A percentile compares a stretch with the other conserved stretches of the same genome.
phyloP scores from a whole-genome alignment of 2,329 filamentous ascomycete genomes.

The Albifimbria verrucaria region DNA sequence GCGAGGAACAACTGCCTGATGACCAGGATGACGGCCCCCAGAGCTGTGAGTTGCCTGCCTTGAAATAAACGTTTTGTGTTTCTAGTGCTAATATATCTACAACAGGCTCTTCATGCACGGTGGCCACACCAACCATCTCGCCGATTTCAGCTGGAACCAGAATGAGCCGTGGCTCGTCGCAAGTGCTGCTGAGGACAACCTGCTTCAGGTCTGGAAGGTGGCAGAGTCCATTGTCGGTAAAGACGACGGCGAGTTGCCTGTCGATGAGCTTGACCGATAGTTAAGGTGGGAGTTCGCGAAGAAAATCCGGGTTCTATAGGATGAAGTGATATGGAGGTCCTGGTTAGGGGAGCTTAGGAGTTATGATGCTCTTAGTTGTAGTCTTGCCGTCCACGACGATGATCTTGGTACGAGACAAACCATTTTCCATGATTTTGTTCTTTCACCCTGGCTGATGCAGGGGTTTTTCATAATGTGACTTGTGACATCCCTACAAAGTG shows the following conservation, averaged over 20 bases:
- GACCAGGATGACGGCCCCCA: slow-evolving; percentile 93
- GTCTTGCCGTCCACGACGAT: background rate
- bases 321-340: slow-evolving; percentile 19
- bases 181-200: slow-evolving; percentile 93
- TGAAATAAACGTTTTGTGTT: background rate
- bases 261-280: slow-evolving; percentile 72
- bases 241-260: slow-evolving; percentile 70
- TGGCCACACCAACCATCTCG: slow-evolving; percentile 93
- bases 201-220: slow-evolving; percentile 92
- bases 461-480: background rate
- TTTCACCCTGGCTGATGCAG: background rate
- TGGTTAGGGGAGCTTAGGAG: background rate
- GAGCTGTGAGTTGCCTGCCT: slow-evolving; percentile 67
- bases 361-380: background rate
- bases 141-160: slow-evolving; percentile 96
- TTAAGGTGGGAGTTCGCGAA: slow-evolving; percentile 30
- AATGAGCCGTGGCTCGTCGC: slow-evolving; percentile 97
- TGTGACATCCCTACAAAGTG: too few relatives aligned
- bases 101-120: slow-evolving; percentile 93
- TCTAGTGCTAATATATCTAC: background rate
- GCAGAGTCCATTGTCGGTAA: slow-evolving; percentile 77
- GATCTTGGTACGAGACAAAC: background rate
- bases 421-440: background rate
- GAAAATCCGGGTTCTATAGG: slow-evolving; percentile 25
- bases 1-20: slow-evolving; percentile 91